Evolutionary conservation across 116 monocot species (phyloP).

Genomic region (Dioscorea cayenensis): DNA sequence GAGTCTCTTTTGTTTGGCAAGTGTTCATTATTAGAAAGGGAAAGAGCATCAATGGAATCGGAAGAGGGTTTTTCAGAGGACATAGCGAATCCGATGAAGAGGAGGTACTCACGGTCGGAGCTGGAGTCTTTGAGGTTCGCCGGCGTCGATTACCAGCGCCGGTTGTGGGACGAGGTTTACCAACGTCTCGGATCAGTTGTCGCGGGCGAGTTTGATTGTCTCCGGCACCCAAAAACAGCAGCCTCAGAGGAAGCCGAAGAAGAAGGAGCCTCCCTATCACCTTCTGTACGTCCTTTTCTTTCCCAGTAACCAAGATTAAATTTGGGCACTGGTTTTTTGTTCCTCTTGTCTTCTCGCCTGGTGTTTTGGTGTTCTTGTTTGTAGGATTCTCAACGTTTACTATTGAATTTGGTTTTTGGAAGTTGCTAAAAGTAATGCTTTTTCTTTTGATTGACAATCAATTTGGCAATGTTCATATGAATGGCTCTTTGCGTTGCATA

Average conservation of each 20-base stretch:
- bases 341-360: neutral
- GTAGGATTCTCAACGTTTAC: too few relatives aligned
- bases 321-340: neutral
- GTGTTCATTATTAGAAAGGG: too few relatives aligned
- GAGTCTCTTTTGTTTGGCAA: too few relatives aligned
- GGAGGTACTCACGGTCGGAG: slow-evolving; percentile 8
- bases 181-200: neutral
- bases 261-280: neutral
- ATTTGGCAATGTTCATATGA: too few relatives aligned
- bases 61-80: too few relatives aligned
- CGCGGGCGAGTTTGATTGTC: neutral
- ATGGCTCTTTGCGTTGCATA: too few relatives aligned
- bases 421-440: too few relatives aligned
- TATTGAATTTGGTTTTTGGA: too few relatives aligned
- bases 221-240: neutral
- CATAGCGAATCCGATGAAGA: neutral
- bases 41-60: too few relatives aligned
- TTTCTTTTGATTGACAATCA: too few relatives aligned
- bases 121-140: slow-evolving; percentile 5
- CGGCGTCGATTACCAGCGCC: slow-evolving; percentile 1
- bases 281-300: neutral
- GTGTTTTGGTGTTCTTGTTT: too few relatives aligned
- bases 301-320: neutral
- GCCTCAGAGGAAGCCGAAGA: neutral
- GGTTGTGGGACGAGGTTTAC: slow-evolving; percentile 7